These are phyloP conservation scores for Coprinellus micaceus DNA, from an alignment of 768 basidiomycete species.

Conservation along the genomic window DNA sequence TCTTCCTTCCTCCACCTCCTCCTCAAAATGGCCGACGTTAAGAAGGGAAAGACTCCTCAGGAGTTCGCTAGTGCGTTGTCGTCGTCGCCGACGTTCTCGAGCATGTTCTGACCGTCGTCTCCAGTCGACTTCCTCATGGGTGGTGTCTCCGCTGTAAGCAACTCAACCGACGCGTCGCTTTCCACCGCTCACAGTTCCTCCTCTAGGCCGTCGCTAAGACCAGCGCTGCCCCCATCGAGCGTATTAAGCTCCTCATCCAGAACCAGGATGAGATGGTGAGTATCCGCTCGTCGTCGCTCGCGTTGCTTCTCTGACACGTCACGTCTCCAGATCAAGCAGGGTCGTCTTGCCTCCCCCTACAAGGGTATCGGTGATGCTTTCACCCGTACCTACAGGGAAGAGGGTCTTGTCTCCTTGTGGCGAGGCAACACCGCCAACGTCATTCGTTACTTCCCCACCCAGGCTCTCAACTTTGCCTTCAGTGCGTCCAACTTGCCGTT, in stretches of 20 bases:
- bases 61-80: conserved; percentile 72
- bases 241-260: conserved; percentile 97
- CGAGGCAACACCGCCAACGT: conserved; percentile 99
- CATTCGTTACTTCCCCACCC: conserved; percentile 99
- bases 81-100: conserved; percentile 16
- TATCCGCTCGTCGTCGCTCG: not conserved
- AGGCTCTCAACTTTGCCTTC: conserved; percentile 99
- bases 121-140: conserved; percentile 94
- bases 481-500: conserved; percentile 53
- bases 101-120: conserved; percentile 12
- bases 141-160: conserved; percentile 84
- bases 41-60: conserved; percentile 86
- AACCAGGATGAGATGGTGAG: conserved; percentile 99
- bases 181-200: conserved; percentile 14
- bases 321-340: conserved; percentile 87
- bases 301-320: conserved; percentile 31
- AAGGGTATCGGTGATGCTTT: conserved; percentile 96
- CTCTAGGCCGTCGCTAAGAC: conserved; percentile 95
- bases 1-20: conserved; percentile 43
- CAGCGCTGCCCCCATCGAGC: conserved; percentile 98
- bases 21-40: conserved; percentile 74
- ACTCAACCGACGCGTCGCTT: not conserved
- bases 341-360: conserved; percentile 94
- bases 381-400: conserved; percentile 85
- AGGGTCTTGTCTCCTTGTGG: conserved; percentile 95